Evolutionary conservation across 2,329 filamentous ascomycete genomes (phyloP), one percentile per base, ranked within the genome.

Genomic region (Fusarium sterilihyphosum): DNA sequence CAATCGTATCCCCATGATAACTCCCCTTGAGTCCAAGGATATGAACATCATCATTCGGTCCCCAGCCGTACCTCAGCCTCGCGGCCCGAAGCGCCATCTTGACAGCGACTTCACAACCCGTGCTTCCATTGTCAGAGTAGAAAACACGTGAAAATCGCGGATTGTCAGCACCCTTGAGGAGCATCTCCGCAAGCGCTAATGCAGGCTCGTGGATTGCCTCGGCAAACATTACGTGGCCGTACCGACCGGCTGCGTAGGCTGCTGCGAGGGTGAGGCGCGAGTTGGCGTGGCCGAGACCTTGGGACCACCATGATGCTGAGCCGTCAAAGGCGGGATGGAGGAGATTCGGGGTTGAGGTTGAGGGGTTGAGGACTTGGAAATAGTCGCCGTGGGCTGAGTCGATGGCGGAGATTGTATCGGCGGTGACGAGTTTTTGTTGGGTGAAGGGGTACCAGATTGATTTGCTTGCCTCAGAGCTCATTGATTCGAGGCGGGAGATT

Each of bases 301-400:
- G 94, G 0, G 94, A 97, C 94, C 94, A 97, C 94, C 94, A 97
- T 0, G 93, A 96, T 2, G 94, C 94, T 2, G 94, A 96, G 6
- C 92, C 94, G 76, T 97, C 94, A 63, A 96, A 95, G 0, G 92
- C 92, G 2, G 93, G 88, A 4, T 76, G 77, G 0, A 82, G 71
- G 0, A 82, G 70, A 10, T 50, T 1, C 70, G 5, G 5, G 0
- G 52, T 44, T 2, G 29, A 31, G 9, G 69, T 31, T 2, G 22
- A 38, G 11, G 69, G 63, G 40, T 72, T 72, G 22, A 77, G 78
- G 0, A 91, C 91, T 78, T 96, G 92, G 81, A 96, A 97, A 79
- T 90, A 91, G 78, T 96, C 93, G 13, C 92, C 93, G 67, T 92
- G 88, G 0, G 94, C 94, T 0, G 94, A 96, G 80, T 97, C 94